Percentiles rank a stretch among this genome's conserved stretches.
These are phyloP conservation scores for Pistacia atlantica DNA, from an alignment of 345 rosid species.

Conservation along the genomic window DNA sequence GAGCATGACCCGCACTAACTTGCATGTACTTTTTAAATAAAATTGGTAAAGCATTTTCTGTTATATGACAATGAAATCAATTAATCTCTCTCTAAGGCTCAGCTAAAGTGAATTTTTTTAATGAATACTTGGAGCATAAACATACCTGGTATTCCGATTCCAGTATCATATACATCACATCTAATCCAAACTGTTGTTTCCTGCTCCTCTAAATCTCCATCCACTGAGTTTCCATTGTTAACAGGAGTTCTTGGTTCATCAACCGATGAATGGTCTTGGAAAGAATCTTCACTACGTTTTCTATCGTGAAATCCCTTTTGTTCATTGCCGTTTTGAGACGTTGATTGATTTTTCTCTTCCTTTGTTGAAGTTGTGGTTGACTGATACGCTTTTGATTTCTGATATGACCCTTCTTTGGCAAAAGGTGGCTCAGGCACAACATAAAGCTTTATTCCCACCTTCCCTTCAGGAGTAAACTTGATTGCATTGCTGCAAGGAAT, in stretches of 20 bases:
- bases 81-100: not conserved
- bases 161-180: slow-evolving; percentile 91
- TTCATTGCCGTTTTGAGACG: slow-evolving; percentile 29
- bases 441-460: slow-evolving; percentile 77
- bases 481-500: slow-evolving; percentile 73
- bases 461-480: slow-evolving; percentile 94
- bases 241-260: slow-evolving; percentile 36
- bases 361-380: slow-evolving; percentile 26
- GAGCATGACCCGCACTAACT: slow-evolving; percentile 91
- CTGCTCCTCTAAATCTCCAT: slow-evolving; percentile 40
- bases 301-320: slow-evolving; percentile 26
- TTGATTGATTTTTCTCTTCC: slow-evolving; percentile 33
- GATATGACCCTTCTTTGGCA: slow-evolving; percentile 41
- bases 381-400: slow-evolving; percentile 30
- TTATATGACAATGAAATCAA: slow-evolving; percentile 19
- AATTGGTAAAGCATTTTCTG: slow-evolving; percentile 90
- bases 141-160: slow-evolving; percentile 95
- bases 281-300: slow-evolving; percentile 18
- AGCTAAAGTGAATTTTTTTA: not conserved
- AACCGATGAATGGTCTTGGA: slow-evolving; percentile 15
- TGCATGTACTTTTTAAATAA: slow-evolving; percentile 92
- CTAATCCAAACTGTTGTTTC: slow-evolving; percentile 81
- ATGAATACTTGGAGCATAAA: not conserved
- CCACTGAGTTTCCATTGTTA: slow-evolving; percentile 27
- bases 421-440: slow-evolving; percentile 68